Conservation (phyloP, 495 filamentous ascomycete species). For the Talaromyces liani region DNA sequence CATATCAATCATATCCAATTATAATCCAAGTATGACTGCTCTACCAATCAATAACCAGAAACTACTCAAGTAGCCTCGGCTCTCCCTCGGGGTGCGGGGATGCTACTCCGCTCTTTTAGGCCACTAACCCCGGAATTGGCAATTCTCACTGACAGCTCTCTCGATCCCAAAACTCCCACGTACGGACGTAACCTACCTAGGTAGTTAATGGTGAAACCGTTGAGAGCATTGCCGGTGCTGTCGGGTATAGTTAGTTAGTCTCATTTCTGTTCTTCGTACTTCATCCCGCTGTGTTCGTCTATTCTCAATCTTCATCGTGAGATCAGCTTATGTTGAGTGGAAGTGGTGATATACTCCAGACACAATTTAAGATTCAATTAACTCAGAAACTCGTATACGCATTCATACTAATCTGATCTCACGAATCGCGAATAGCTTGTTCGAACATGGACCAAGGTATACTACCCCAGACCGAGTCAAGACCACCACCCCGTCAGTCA, state of each 20-base stretch:
- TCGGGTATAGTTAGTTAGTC: neutral
- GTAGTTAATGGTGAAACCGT: neutral
- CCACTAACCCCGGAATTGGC: neutral
- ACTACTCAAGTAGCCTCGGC: neutral
- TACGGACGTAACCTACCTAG: neutral
- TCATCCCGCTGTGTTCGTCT: neutral
- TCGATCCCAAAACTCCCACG: no score
- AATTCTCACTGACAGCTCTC: no score
- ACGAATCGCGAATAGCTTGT: neutral
- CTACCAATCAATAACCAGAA: neutral
- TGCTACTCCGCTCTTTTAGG: neutral
- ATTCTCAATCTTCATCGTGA: neutral
- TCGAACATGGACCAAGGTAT: neutral
- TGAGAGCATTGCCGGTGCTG: neutral
- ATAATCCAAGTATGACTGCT: no score
- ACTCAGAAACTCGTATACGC: neutral
- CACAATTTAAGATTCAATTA: neutral
- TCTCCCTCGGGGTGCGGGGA: neutral
- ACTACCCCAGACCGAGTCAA: neutral
- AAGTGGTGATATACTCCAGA: neutral
- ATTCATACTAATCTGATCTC: neutral
- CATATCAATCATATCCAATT: no score
- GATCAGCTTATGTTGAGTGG: neutral
- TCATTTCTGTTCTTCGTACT: neutral
- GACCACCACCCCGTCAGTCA: no score